A percentile compares a stretch with the other conserved stretches of the same genome.
phyloP scores from a whole-genome alignment of 345 rosid species.

The Carallia brachiata region DNA sequence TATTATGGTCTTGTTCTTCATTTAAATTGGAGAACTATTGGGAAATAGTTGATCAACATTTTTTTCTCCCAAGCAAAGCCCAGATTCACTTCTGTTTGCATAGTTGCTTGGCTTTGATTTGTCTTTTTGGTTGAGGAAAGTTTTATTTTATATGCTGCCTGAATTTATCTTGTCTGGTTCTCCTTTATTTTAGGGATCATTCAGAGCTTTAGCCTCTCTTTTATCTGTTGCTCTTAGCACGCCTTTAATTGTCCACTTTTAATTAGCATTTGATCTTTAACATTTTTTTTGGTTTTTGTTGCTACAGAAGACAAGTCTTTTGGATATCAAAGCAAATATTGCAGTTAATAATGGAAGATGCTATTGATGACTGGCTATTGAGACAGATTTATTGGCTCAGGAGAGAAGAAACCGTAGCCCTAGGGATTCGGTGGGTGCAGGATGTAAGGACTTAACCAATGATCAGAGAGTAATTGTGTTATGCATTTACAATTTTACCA shows the following conservation, averaged over 20 bases:
- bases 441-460: constrained; percentile 60
- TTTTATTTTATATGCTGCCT: neutral
- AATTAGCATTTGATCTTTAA: neutral
- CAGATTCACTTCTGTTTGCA: constrained; percentile 1
- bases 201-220: constrained; percentile 1
- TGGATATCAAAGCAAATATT: constrained; percentile 97
- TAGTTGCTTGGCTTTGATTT: neutral
- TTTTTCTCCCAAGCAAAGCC: neutral
- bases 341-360: constrained; percentile 97
- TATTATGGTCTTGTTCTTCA: neutral
- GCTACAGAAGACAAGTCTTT: constrained; percentile 86
- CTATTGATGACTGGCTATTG: constrained; percentile 94
- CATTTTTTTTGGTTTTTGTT: constrained; percentile 15
- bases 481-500: neutral
- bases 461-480: neutral
- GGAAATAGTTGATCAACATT: neutral
- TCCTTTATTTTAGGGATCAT: neutral
- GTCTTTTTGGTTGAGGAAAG: neutral
- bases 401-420: constrained; percentile 73
- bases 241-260: constrained; percentile 4
- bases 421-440: constrained; percentile 83
- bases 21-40: neutral
- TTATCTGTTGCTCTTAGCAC: neutral
- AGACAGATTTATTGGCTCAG: constrained; percentile 84
- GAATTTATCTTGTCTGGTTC: neutral